Conservation (phyloP, 2,329 filamentous ascomycete genomes). For the Scytalidium sp. region DNA sequence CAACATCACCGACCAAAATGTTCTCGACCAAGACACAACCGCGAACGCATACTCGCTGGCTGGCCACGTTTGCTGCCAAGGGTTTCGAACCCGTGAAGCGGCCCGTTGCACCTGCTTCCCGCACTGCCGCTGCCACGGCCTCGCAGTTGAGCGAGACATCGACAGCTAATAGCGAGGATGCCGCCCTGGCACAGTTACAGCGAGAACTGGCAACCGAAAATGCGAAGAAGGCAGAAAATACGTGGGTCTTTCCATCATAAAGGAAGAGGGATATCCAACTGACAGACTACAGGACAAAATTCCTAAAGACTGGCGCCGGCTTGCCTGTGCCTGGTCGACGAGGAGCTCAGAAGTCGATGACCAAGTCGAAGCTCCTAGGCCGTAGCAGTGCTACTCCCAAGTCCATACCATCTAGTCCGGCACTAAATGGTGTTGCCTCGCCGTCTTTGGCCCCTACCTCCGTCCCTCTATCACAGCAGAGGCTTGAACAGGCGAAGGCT, state of each 20-base stretch:
- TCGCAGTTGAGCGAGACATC: slow-evolving; percentile 30
- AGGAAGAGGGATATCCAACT: slow-evolving; percentile 18
- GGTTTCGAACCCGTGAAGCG: slow-evolving; percentile 1
- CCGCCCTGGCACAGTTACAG: slow-evolving; percentile 49
- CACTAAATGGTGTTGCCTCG: slow-evolving; percentile 51
- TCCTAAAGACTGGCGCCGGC: slow-evolving; percentile 29
- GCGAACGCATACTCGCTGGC: not conserved
- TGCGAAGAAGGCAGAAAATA: slow-evolving; percentile 42
- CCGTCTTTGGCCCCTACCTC: slow-evolving; percentile 49
- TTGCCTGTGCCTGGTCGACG: slow-evolving; percentile 17
- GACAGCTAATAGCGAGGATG: slow-evolving; percentile 39
- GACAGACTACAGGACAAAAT: slow-evolving; percentile 35
- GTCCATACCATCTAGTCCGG: slow-evolving; percentile 53
- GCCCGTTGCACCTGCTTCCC: slow-evolving; percentile 3
- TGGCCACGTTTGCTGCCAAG: not conserved
- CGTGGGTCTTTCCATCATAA: slow-evolving; percentile 33
- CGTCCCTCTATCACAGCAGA: slow-evolving; percentile 48
- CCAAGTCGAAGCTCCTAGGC: slow-evolving; percentile 22
- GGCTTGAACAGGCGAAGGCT: slow-evolving; percentile 51
- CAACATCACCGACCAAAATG: slow-evolving; percentile 44
- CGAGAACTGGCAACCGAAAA: slow-evolving; percentile 40
- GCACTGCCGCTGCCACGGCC: slow-evolving; percentile 13
- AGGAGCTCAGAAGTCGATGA: slow-evolving; percentile 15
- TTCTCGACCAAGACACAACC: slow-evolving; percentile 2
- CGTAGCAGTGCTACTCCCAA: slow-evolving; percentile 17